A percentile compares a stretch with the other conserved stretches of the same genome.
Evolutionary conservation across 2,329 filamentous ascomycete species (phyloP).

Genomic region (Chlorencoelia australis): DNA sequence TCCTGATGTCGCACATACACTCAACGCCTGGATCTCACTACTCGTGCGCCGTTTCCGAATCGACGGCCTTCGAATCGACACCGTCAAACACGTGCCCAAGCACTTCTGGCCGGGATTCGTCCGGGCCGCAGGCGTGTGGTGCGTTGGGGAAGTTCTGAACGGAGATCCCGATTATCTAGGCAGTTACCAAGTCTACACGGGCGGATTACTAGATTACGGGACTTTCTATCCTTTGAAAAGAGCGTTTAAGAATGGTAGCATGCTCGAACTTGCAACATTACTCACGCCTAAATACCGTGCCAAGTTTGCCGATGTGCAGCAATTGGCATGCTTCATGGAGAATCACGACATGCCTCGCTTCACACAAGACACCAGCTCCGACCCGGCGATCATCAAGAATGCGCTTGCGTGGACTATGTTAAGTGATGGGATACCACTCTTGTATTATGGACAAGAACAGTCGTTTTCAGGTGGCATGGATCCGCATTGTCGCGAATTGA

Average conservation of each 20-base stretch:
- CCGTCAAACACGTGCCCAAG: constrained; percentile 35
- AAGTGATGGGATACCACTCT: constrained; percentile 39
- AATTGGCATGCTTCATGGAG: constrained; percentile 31
- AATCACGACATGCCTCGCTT: constrained; percentile 35
- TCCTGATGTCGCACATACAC: constrained; percentile 28
- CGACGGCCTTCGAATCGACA: constrained; percentile 39
- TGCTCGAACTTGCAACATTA: constrained; percentile 25
- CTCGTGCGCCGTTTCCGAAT: constrained; percentile 34
- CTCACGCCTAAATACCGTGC: constrained; percentile 26
- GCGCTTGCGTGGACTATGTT: constrained; percentile 38
- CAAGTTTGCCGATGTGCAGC: constrained; percentile 34
- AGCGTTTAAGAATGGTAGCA: constrained; percentile 11
- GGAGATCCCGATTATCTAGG: constrained; percentile 28
- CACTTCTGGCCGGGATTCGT: constrained; percentile 46
- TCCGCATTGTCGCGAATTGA: constrained; percentile 34
- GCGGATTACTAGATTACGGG: constrained; percentile 49
- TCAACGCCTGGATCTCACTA: constrained; percentile 27
- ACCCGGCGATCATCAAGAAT: constrained; percentile 31
- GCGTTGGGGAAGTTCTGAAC: constrained; percentile 48
- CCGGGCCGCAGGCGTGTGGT: constrained; percentile 43
- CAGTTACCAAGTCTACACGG: constrained; percentile 40
- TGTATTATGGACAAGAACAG: constrained; percentile 44
- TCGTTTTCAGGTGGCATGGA: constrained; percentile 31
- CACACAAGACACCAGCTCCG: constrained; percentile 20
- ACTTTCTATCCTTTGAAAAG: constrained; percentile 26